Base-by-base conservation (phyloP, 2,329 filamentous ascomycete species). In the Nemania serpens region DNA sequence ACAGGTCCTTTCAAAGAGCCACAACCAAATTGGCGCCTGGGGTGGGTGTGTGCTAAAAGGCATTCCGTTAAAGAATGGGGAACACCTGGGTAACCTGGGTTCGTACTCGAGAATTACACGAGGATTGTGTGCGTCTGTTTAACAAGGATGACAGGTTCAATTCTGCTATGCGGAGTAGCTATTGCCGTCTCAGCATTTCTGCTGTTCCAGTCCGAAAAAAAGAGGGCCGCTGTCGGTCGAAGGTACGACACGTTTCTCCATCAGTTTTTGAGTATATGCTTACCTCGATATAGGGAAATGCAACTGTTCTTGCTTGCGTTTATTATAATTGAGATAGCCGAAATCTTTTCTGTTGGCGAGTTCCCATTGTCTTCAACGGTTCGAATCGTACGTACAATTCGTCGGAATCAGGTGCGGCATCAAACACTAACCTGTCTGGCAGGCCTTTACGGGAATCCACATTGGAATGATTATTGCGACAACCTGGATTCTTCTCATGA, bases 281-380 rank as follows among this genome's bases (percentile, higher is more conserved):
- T 12, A 58, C 63, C 48, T 29, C 46, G 3, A 1, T 56, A 58
- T 72, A 96, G 95, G 76, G 95, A 99, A 77, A 98, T 99, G 86
- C 95, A 99, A 82, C 72, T 97, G 36, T 98, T 99, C 78, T 85
- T 99, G 52, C 64, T 91, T 43, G 89, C 90, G 52, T 99, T 92
- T 75, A 89, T 96, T 59, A 77, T 98, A 60, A 88, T 98, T 63
- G 88, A 91, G 70, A 91, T 99, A 71, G 97, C 93, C 78, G 95
- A 98, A 76, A 97, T 99, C 71, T 97, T 99, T 78, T 93, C 93
- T 0, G 88, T 98, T 37, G 95, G 95, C 68, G 91, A 89, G 33
- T 94, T 99, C 70, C 93, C 94, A 2, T 78, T 97, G 18, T 80
- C 85, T 67, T 78, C 82, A 54, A 85, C 78, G 51, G 90, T 91